These are phyloP conservation scores for Debaryomyces sp. DNA, from an alignment of 1,139 yeast genomes.

Conservation along the genomic window DNA sequence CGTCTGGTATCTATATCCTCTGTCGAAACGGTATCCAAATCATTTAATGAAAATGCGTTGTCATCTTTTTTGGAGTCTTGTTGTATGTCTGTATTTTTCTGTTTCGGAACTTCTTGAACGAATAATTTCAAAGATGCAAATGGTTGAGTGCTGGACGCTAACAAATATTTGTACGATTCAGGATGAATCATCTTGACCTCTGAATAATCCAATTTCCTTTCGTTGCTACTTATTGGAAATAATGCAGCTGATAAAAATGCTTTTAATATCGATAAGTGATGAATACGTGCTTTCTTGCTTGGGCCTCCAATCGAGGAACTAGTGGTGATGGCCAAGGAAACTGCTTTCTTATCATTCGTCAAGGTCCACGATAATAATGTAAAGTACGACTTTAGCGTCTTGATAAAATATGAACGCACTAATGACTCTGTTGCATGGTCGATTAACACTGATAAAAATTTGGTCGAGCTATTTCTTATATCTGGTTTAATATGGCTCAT, in stretches of 20 bases:
- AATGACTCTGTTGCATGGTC: constrained; percentile 49
- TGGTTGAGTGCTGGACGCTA: constrained; percentile 61
- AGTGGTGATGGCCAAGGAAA: constrained; percentile 50
- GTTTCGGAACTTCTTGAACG: constrained; percentile 31
- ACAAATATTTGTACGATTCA: constrained; percentile 50
- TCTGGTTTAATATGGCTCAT: constrained; percentile 90
- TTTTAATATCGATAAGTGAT: constrained; percentile 47
- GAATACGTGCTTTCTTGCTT: constrained; percentile 40
- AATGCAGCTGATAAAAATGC: constrained; percentile 47
- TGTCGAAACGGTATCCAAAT: constrained; percentile 38
- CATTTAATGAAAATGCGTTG: constrained; percentile 30
- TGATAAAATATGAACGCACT: constrained; percentile 60
- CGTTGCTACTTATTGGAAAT: constrained; percentile 16
- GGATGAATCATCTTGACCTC: constrained; percentile 37
- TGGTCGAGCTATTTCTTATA: constrained; percentile 70
- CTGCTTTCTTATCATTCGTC: constrained; percentile 42
- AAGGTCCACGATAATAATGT: constrained; percentile 66
- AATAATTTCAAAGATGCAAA: constrained; percentile 61
- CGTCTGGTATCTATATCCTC: constrained; percentile 69
- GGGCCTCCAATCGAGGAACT: constrained; percentile 43
- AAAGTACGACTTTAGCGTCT: constrained; percentile 58
- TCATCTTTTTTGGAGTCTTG: constrained; percentile 19
- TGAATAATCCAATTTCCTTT: constrained; percentile 8
- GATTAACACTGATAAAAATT: constrained; percentile 59
- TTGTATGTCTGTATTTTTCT: constrained; percentile 6